phyloP scores from a whole-genome alignment of 2,329 filamentous ascomycete genomes.

The Fusarium clavum region DNA sequence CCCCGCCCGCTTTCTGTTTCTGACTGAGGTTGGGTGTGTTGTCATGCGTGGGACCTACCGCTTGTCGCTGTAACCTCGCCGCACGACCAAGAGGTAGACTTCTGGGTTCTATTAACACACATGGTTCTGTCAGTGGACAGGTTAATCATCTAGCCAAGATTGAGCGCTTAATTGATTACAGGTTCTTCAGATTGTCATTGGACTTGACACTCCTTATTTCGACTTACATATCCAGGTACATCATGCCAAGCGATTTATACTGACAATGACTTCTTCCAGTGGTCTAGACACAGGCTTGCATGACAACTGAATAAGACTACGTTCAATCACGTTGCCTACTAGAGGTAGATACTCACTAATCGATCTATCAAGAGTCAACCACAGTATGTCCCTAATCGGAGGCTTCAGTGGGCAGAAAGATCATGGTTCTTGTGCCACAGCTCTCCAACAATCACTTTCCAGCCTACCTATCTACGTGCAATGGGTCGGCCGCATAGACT shows the following conservation, averaged over 20 bases:
- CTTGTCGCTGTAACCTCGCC: conserved; percentile 1
- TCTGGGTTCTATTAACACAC: neutral
- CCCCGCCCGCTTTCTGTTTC: conserved; percentile 14
- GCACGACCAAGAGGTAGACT: conserved; percentile 14
- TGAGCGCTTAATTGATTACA: conserved; percentile 7
- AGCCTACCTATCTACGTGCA: neutral
- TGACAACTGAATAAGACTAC: neutral
- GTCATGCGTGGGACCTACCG: conserved; percentile 20
- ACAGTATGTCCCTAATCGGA: neutral
- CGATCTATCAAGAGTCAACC: neutral
- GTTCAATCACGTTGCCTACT: neutral
- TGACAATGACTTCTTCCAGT: neutral
- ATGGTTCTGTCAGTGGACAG: neutral
- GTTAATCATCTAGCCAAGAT: neutral
- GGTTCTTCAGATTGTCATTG: neutral
- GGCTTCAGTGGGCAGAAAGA: neutral
- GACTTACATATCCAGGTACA: neutral
- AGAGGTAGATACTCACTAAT: neutral
- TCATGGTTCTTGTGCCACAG: neutral
- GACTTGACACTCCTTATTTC: neutral
- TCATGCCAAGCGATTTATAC: neutral
- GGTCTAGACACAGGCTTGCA: neutral
- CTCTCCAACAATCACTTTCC: neutral
- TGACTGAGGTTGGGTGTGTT: conserved; percentile 11
- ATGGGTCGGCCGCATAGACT: too few species aligned